Evolutionary conservation across 768 basidiomycete genomes (phyloP).

Genomic region (Collybiopsis confluens): DNA sequence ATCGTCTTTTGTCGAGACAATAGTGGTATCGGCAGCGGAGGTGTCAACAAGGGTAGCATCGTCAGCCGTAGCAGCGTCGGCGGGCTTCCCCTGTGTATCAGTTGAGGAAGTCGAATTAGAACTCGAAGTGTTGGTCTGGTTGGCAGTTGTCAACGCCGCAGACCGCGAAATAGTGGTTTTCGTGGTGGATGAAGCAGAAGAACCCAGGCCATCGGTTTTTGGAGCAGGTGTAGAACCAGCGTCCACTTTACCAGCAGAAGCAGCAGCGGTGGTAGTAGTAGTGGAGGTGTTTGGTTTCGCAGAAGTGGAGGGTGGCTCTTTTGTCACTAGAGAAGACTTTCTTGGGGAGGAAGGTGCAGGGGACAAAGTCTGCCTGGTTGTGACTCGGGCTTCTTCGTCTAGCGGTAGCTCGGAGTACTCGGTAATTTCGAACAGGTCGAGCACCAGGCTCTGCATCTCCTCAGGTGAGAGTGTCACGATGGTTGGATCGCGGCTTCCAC

Average conservation of each 20-base stretch:
- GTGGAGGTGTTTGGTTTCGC: neutral
- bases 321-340: neutral
- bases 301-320: slow-evolving; percentile 1
- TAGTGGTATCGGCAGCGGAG: neutral
- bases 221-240: neutral
- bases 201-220: neutral
- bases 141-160: neutral
- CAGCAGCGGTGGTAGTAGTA: neutral
- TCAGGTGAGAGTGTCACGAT: neutral
- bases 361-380: neutral
- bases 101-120: neutral
- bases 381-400: neutral
- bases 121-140: neutral
- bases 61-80: no score
- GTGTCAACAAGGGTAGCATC: no score
- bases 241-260: neutral
- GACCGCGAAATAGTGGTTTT: neutral
- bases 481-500: slow-evolving; percentile 4
- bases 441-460: slow-evolving; percentile 8
- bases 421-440: slow-evolving; percentile 5
- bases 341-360: neutral
- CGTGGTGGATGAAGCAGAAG: neutral
- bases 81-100: neutral
- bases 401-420: slow-evolving; percentile 1
- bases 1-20: neutral